A percentile compares a stretch with the other conserved stretches of the same genome.
Conservation (phyloP, 192 early-diverging fungal species). For the Hyaloraphidium curvatum region DNA sequence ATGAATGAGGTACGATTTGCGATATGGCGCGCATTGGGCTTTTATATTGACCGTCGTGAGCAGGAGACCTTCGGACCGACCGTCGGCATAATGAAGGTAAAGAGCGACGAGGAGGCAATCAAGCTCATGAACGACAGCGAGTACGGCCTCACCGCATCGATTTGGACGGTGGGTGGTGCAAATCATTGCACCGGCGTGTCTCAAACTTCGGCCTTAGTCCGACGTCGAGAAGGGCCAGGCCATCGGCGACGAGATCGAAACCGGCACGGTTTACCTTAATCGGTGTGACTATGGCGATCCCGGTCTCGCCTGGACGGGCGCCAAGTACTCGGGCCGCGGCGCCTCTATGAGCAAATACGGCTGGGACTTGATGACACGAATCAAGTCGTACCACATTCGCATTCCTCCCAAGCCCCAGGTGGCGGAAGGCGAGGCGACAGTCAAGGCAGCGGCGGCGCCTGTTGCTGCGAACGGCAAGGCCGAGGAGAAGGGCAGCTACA, state of each 20-base stretch:
- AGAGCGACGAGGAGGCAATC: constrained; percentile 50
- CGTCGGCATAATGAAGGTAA: constrained; percentile 52
- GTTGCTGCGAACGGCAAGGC: too few species aligned
- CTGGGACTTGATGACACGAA: constrained; percentile 42
- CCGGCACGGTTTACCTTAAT: constrained; percentile 70
- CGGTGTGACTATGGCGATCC: constrained; percentile 65
- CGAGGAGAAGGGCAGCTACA: too few species aligned
- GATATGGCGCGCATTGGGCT: too few species aligned
- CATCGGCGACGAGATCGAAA: constrained; percentile 45
- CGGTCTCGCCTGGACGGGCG: constrained; percentile 56
- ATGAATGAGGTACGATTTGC: too few species aligned
- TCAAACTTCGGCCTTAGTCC: too few species aligned
- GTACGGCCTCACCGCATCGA: constrained; percentile 58
- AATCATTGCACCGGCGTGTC: too few species aligned
- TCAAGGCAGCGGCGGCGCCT: too few species aligned
- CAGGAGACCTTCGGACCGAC: constrained; percentile 73
- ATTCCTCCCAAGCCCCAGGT: constrained; percentile 38
- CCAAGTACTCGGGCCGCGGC: constrained; percentile 53
- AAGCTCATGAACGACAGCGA: constrained; percentile 59
- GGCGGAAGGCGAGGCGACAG: too few species aligned
- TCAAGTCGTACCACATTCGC: constrained; percentile 6
- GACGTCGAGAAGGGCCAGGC: too few species aligned
- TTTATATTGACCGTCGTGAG: too few species aligned
- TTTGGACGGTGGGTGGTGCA: constrained; percentile 54
- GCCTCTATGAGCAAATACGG: constrained; percentile 46